Conservation (phyloP, 108 stramenopile genomes). For the Halocafeteria seosinensis region DNA sequence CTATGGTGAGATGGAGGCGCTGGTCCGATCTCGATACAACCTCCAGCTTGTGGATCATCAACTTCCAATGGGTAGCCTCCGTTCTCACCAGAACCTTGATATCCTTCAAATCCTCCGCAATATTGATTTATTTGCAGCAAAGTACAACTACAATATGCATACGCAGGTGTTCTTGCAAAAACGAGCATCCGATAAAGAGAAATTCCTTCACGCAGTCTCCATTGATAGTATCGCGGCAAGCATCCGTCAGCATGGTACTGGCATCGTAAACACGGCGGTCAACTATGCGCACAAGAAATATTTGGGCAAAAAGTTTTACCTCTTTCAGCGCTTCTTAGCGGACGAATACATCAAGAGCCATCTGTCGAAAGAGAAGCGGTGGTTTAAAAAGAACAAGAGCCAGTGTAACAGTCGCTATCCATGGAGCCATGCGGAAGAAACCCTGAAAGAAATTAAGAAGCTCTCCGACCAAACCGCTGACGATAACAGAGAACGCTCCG, state of each 20-base stretch:
- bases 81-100: conserved; percentile 35
- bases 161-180: conserved; percentile 48
- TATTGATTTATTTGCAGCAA: conserved; percentile 32
- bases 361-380: conserved; percentile 37
- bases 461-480: too few species aligned
- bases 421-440: background rate
- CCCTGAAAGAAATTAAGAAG: conserved; percentile 29
- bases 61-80: conserved; percentile 41
- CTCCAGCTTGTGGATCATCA: conserved; percentile 28
- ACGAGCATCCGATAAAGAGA: conserved; percentile 25
- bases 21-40: conserved; percentile 37
- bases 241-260: conserved; percentile 45
- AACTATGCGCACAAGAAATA: conserved; percentile 42
- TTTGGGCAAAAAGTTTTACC: conserved; percentile 21
- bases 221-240: conserved; percentile 21
- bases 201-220: conserved; percentile 34
- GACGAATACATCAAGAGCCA: conserved; percentile 36
- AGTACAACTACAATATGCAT: conserved; percentile 48
- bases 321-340: conserved; percentile 23
- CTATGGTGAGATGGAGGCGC: conserved; percentile 39
- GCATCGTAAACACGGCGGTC: conserved; percentile 40
- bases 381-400: conserved; percentile 30
- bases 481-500: too few species aligned
- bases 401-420: background rate
- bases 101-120: conserved; percentile 46